These are phyloP conservation scores for Blastobotrys muscicola DNA, from an alignment of 805 yeast species.

Conservation along the genomic window DNA sequence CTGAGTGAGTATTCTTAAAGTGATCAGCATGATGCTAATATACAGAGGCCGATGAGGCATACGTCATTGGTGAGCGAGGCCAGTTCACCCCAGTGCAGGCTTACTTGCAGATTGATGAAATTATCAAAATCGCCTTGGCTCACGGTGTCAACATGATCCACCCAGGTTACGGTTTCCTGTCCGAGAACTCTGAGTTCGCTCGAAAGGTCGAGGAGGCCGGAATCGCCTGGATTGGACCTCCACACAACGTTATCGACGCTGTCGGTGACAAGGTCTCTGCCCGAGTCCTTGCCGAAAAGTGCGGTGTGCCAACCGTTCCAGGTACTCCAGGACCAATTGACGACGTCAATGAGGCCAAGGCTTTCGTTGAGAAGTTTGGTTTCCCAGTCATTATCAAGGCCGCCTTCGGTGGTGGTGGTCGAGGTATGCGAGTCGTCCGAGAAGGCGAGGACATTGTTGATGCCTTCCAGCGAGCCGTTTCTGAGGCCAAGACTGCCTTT, in stretches of 20 bases:
- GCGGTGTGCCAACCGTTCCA: constrained; percentile 88
- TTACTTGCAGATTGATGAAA: constrained; percentile 90
- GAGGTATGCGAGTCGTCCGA: constrained; percentile 98
- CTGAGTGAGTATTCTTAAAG: constrained; percentile 35
- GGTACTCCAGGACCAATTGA: constrained; percentile 98
- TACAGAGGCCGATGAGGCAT: constrained; percentile 35
- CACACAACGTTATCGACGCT: constrained; percentile 75
- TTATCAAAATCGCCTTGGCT: constrained; percentile 70
- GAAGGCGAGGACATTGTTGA: constrained; percentile 90
- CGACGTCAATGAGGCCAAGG: constrained; percentile 62
- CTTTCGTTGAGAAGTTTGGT: constrained; percentile 76
- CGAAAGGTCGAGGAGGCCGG: constrained; percentile 83
- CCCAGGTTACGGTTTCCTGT: constrained; percentile 86
- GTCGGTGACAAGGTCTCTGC: constrained; percentile 98
- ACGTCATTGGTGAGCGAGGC: constrained; percentile 82
- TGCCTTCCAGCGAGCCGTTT: constrained; percentile 86
- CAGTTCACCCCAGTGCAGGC: constrained; percentile 94
- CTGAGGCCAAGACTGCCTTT: constrained; percentile 92
- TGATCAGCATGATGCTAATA: not conserved
- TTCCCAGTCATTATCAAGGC: constrained; percentile 97
- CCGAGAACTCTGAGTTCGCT: constrained; percentile 91
- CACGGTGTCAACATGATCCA: constrained; percentile 80
- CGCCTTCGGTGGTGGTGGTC: constrained; percentile 99
- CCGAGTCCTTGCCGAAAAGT: constrained; percentile 70
- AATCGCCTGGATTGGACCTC: constrained; percentile 94